These are phyloP conservation scores for Colletotrichum sp. DNA, from an alignment of 2,329 filamentous ascomycete species.

Conservation along the genomic window DNA sequence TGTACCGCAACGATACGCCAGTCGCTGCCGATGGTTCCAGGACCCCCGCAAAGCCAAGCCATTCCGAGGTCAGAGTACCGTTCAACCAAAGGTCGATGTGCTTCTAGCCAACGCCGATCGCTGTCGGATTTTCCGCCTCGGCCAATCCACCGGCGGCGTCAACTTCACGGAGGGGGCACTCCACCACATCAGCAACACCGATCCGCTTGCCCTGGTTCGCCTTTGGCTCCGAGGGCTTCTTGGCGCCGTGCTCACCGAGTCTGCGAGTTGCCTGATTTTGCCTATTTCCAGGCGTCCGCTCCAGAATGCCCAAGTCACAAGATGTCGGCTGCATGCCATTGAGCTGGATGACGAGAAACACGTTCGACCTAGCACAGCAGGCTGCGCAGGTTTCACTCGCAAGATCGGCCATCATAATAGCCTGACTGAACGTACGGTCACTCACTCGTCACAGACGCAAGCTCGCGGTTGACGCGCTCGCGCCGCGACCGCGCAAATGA, in stretches of 20 bases:
- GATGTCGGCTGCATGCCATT: conserved; percentile 8
- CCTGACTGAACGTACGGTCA: neutral
- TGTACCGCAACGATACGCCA: too few relatives aligned
- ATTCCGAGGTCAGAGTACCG: neutral
- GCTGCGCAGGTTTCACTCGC: neutral
- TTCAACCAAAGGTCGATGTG: conserved; percentile 4
- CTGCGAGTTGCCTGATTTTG: conserved; percentile 18
- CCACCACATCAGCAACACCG: neutral
- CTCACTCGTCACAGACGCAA: neutral
- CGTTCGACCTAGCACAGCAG: neutral
- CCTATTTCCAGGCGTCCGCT: neutral
- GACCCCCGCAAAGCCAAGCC: conserved; percentile 18
- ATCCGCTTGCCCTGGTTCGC: neutral
- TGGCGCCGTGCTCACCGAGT: conserved; percentile 6
- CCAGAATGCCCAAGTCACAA: conserved; percentile 11
- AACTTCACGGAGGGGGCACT: neutral
- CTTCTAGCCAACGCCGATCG: conserved; percentile 19
- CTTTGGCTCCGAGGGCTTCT: conserved; percentile 3
- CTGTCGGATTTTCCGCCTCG: conserved; percentile 16
- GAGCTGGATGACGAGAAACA: neutral
- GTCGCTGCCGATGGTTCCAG: conserved; percentile 5
- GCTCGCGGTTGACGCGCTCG: neutral
- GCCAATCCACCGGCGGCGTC: conserved; percentile 8
- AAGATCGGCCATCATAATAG: neutral
- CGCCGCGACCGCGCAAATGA: neutral